Base-by-base conservation (phyloP, 208 protist genomes). In the Cochliopodium minus region DNA sequence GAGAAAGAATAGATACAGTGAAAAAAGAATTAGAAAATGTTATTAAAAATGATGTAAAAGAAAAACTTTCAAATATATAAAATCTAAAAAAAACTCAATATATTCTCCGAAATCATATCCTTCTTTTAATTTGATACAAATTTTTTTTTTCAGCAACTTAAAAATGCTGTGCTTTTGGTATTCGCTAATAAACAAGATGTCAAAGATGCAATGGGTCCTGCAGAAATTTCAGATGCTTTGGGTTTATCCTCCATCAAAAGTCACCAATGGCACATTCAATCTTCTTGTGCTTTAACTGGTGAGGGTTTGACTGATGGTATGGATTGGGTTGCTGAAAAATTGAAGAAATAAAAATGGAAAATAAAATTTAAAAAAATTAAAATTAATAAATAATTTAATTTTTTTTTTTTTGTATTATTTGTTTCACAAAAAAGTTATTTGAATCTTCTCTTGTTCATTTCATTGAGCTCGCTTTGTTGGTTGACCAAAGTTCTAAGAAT, bases 161-260 rank as follows among this genome's bases (percentile, higher is more conserved):
- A 71, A 46, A 61, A 82, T 36, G 73, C 85, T 17, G 58, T 75
- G 1, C 57, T 96, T n/a, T 66, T 94, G 3, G 76, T 96, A 2
- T 80, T 90, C 36, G 88, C 87, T 0, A 96, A 95, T 67, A 95
- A 95, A 63, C 85, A 93, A 66, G 92, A 96, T 67, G 52, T 96
- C 0, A 47, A 69, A 36, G 70, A 67, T 4, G 86, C 88, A 0
- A 72, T 82, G 13, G 61, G 71, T 1, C 72, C 82, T 2, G 77
- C 77, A 0, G 82, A 88, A 52, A 57, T 89, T 25, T 79, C 86
- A 0, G 69, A 88, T 43, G 69, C 71, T 33, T 62, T 94, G 22
- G 74, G 80, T 46, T 69, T 94, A 46, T 66, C 74, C n/a, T 75
- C 73, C 34, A 77, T 95, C 47, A 77, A 76, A 45, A 69, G 85